Percentiles rank a stretch among this genome's conserved stretches.
These are phyloP conservation scores for Sugiyamaella americana DNA, from an alignment of 805 yeast genomes.

Conservation along the genomic window DNA sequence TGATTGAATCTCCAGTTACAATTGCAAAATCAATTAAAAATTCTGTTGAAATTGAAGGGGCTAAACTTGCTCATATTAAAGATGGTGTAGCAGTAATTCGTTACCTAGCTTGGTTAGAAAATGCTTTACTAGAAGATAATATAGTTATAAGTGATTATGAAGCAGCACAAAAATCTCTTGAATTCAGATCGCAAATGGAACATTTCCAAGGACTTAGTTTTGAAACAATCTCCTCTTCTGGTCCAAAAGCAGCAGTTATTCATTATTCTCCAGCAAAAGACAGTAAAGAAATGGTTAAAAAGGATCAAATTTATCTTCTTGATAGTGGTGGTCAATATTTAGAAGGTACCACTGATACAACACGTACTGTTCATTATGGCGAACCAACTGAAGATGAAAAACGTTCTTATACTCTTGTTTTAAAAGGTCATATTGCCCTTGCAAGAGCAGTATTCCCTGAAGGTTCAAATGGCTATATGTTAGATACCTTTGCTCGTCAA, in stretches of 20 bases:
- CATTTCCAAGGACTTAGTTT: conserved; percentile 55
- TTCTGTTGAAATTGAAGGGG: conserved; percentile 61
- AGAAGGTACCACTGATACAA: conserved; percentile 95
- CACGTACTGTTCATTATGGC: conserved; percentile 74
- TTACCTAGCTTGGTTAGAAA: conserved; percentile 79
- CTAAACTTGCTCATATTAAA: conserved; percentile 67
- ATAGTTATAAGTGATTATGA: conserved; percentile 48
- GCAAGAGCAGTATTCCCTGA: conserved; percentile 75
- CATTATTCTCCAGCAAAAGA: conserved; percentile 63
- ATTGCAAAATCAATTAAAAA: conserved; percentile 74
- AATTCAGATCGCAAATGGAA: conserved; percentile 35
- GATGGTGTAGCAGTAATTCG: conserved; percentile 76
- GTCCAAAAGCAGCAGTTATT: conserved; percentile 70
- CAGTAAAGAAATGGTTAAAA: conserved; percentile 55
- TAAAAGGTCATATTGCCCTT: conserved; percentile 86
- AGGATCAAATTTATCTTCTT: conserved; percentile 61
- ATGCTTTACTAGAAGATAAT: conserved; percentile 39
- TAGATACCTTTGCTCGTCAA: conserved; percentile 80
- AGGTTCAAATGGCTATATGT: conserved; percentile 64
- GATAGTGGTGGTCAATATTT: conserved; percentile 91
- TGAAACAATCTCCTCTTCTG: conserved; percentile 68
- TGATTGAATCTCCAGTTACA: conserved; percentile 55
- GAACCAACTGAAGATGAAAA: conserved; percentile 52
- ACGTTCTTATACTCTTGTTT: conserved; percentile 71
- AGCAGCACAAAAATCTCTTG: conserved; percentile 49